A percentile compares a stretch with the other conserved stretches of the same genome.
These are phyloP conservation scores for slime mould (Dictyostelium discoideum) DNA, from an alignment of 78 protist genomes.

Conservation along the genomic window dicty_2.7 NC_007089.4:2782501-2783000, in stretches of 20 bases:
- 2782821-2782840: slow-evolving; percentile 1
- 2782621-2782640: slow-evolving; percentile 14
- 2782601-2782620: not conserved
- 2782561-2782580: not conserved
- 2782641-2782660: not conserved
- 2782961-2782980: slow-evolving; percentile 41
- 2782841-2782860: not conserved
- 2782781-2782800: not conserved
- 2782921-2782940: slow-evolving; percentile 20
- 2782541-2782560: slow-evolving; percentile 54
- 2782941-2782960: slow-evolving; percentile 76
- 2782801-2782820: not conserved
- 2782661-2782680: not conserved
- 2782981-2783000: slow-evolving; percentile 70
- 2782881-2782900: slow-evolving; percentile 12
- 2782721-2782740: not conserved
- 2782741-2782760: slow-evolving; percentile 29
- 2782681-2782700: not conserved
- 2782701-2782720: not conserved
- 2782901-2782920: slow-evolving; percentile 71
- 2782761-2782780: slow-evolving; percentile 64
- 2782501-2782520: not conserved
- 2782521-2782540: slow-evolving; percentile 40
- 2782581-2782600: slow-evolving; percentile 16
- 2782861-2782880: not conserved